Base-by-base conservation (phyloP, 2,329 filamentous ascomycete genomes). In the Pseudomassariella vexata region DNA sequence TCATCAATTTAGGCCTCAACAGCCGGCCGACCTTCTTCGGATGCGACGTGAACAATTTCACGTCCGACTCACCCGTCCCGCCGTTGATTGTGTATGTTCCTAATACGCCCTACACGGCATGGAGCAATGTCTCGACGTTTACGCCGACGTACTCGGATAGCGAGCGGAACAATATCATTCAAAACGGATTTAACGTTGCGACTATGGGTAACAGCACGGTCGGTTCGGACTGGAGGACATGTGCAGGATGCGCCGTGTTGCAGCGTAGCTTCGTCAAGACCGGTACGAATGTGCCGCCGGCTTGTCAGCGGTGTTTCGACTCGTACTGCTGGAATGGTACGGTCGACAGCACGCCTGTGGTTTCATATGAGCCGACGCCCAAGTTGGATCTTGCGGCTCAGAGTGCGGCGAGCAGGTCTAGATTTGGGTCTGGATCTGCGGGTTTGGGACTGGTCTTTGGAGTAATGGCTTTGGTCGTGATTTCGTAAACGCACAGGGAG, bases 241-340 rank as follows among this genome's bases (percentile, higher is more conserved):
- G 90, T 47, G 82, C 95, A 5, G 87, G 81, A 15, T 98, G 92
- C 59, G 92, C 90, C 5, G 79, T 94, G 23, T 69, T 96, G 11
- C 76, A 73, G 32, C 76, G 90, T 39, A 87, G 81, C 45, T 74
- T 92, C 43, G 68, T 77, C 39, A 73, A 86, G 30, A 90, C 85
- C 1, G 67, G 70, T 12, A 82, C 82, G 1, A 41, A 62, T 0
- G 69, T 89, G 2, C 90, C 90, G 0, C 66, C 72, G 1, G 76
- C 75, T 8, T 98, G 92, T 63, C 66, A 62, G 25, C 50, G 69
- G 30, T 98, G 92, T 63, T 96, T 95, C 58, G 45, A 66, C 9
- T 59, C 66, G 14, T 95, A 95, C 64, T 98, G 92, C 72, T 98
- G 92, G 92, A 76, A 95, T 55, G 92, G 92, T n/a, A 85, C 75